Percentiles rank a stretch among this genome's conserved stretches.
phyloP scores from a whole-genome alignment of 768 basidiomycete species.

The Auriscalpium microsporum region DNA sequence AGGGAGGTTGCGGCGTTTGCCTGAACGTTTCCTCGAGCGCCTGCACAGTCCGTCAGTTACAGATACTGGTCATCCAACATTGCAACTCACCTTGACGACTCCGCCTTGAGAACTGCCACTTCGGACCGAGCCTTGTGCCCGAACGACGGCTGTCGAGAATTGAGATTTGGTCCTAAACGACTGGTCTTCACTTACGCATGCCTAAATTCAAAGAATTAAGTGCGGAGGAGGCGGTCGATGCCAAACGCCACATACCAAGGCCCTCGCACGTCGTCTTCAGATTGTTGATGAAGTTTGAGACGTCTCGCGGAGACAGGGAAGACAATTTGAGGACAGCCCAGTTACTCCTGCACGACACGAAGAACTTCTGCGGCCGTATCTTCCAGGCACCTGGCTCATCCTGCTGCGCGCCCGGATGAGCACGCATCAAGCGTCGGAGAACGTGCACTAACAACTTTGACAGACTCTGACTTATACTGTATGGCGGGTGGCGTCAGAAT shows the following conservation, averaged over 20 bases:
- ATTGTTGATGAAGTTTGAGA: not conserved
- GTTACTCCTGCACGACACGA: not conserved
- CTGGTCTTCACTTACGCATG: too few species aligned
- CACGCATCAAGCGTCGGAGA: too few species aligned
- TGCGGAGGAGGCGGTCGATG: not conserved
- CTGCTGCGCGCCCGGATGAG: not conserved
- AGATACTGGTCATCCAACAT: not conserved
- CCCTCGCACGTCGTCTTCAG: not conserved
- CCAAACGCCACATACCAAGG: not conserved
- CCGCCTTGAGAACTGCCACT: not conserved
- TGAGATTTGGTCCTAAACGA: not conserved
- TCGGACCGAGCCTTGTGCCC: not conserved
- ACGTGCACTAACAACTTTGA: not conserved
- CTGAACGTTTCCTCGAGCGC: not conserved
- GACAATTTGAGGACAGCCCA: not conserved
- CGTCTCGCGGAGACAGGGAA: not conserved
- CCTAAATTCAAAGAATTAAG: too few species aligned
- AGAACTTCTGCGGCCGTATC: not conserved
- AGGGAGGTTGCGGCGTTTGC: not conserved
- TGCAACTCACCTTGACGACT: not conserved
- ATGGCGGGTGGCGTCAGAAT: not conserved
- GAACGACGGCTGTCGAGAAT: not conserved
- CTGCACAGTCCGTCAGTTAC: not conserved
- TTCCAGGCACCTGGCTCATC: not conserved
- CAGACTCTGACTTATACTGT: not conserved